These are phyloP conservation scores for Phytophthora cajani DNA, from an alignment of 352 stramenopile genomes.

Conservation along the genomic window DNA sequence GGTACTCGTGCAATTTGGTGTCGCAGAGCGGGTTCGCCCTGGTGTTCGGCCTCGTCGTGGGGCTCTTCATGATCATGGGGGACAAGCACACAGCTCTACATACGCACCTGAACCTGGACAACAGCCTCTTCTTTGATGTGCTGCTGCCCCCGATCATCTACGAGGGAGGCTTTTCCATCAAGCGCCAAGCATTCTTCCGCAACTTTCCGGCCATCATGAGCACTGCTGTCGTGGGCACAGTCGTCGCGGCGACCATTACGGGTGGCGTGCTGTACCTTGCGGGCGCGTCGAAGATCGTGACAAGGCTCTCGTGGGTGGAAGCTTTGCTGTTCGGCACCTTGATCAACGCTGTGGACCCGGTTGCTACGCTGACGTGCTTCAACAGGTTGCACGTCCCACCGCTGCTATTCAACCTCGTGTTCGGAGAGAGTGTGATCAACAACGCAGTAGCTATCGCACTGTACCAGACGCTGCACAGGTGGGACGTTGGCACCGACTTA, in stretches of 20 bases:
- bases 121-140: constrained; percentile 89
- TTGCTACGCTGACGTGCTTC: constrained; percentile 95
- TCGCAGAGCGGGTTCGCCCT: constrained; percentile 87
- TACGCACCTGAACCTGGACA: constrained; percentile 84
- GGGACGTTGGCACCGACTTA: constrained; percentile 77
- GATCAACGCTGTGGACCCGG: constrained; percentile 94
- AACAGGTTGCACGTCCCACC: constrained; percentile 88
- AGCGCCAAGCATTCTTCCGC: constrained; percentile 85
- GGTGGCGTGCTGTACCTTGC: constrained; percentile 73
- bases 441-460: constrained; percentile 94
- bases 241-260: constrained; percentile 80
- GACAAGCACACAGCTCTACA: constrained; percentile 67
- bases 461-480: constrained; percentile 93
- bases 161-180: constrained; percentile 88
- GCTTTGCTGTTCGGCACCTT: constrained; percentile 92
- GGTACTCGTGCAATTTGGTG: constrained; percentile 83
- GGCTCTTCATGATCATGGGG: constrained; percentile 70
- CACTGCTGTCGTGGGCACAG: constrained; percentile 78
- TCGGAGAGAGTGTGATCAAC: constrained; percentile 96
- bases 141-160: constrained; percentile 89
- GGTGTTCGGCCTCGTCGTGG: constrained; percentile 74
- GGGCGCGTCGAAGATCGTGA: constrained; percentile 64
- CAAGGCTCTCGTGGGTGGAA: constrained; percentile 89
- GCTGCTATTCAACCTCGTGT: constrained; percentile 95
- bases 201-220: constrained; percentile 90